A percentile compares a stretch with the other conserved stretches of the same genome.
These are phyloP conservation scores for Citrus hindsii DNA, from an alignment of 345 rosid genomes.

Conservation along the genomic window DNA sequence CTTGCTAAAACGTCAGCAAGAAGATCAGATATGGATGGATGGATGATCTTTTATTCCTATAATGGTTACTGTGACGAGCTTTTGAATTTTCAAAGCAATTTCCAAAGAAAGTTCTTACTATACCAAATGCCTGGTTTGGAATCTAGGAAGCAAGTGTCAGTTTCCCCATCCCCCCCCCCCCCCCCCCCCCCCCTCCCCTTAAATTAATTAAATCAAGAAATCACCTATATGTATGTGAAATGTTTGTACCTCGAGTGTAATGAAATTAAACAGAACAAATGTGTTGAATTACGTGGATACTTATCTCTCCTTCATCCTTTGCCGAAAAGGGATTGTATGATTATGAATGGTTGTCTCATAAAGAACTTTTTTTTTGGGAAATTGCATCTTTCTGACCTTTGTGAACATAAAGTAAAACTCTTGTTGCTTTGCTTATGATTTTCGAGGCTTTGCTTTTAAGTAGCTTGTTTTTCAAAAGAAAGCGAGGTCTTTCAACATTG, in stretches of 20 bases:
- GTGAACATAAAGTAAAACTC: constrained; percentile 26
- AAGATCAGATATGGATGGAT: not conserved
- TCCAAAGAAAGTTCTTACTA: not conserved
- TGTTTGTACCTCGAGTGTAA: constrained; percentile 8
- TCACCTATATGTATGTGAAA: not conserved
- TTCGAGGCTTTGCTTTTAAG: constrained; percentile 12
- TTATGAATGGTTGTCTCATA: constrained; percentile 22
- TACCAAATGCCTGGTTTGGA: constrained; percentile 18
- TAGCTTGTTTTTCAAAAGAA: constrained; percentile 8
- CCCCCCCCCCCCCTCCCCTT: not conserved
- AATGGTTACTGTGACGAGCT: not conserved
- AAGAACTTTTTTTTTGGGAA: constrained; percentile 38
- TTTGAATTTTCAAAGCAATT: not conserved
- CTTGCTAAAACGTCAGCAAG: constrained; percentile 11
- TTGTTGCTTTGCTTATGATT: constrained; percentile 28
- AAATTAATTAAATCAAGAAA: not conserved
- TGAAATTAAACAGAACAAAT: not conserved
- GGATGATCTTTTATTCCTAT: constrained; percentile 1
- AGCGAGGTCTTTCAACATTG: not conserved
- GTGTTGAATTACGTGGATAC: not conserved
- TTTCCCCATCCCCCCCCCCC: no score
- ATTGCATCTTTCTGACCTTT: constrained; percentile 57
- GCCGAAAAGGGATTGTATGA: constrained; percentile 25
- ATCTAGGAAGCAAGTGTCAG: constrained; percentile 27
- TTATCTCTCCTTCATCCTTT: not conserved